Base-by-base conservation (phyloP, 345 rosid genomes). In the Citrus inodora region DNA sequence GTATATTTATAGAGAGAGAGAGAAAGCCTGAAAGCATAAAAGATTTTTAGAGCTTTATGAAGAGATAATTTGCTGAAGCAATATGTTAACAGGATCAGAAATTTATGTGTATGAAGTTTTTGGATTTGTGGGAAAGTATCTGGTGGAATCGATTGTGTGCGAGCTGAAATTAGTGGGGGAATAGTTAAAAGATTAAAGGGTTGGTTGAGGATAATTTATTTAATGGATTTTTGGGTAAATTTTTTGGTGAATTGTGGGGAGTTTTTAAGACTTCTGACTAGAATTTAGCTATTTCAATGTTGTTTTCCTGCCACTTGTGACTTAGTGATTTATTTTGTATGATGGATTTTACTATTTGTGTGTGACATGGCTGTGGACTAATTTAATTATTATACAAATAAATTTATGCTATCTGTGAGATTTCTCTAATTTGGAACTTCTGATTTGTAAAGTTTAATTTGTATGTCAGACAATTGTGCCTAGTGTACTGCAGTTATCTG, bases 401-500 rank as follows among this genome's bases (percentile, higher is more conserved):
- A 35, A 25, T 46, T 53, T 71, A 14, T 70, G 28, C 72, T 13
- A 51, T 59, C n/a, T 14, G 21, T 67, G 24, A 64, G 33, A 59
- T 64, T 25, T 63, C 55, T 75, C 53, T 37, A 14, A 17, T 35
- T 46, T 30, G 68, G 38, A 76, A 46, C 65, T 42, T 60, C 30
- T 62, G 62, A 63, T 25, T 68, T 70, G 27, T 56, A 48, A 68
- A 68, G 33, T 71, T 64, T 56, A 67, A 35, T 32, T 64, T 62
- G 62, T 33, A 11, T 80, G 79, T 63, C 88, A 95, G 99, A 92
- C 97, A 51, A 87, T 88, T 73, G 94, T 96, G 62, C 98, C 99
- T 28, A 91, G 89, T 81, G 84, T 84, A 6, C 86, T 96, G 65
- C 99, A 94, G 82, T 81, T 93, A 66, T 89, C 88, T 32, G 93